Percentiles rank a stretch among this genome's conserved stretches.
phyloP scores from a whole-genome alignment of 2,329 filamentous ascomycete species.

The Curvularia spicifera region DNA sequence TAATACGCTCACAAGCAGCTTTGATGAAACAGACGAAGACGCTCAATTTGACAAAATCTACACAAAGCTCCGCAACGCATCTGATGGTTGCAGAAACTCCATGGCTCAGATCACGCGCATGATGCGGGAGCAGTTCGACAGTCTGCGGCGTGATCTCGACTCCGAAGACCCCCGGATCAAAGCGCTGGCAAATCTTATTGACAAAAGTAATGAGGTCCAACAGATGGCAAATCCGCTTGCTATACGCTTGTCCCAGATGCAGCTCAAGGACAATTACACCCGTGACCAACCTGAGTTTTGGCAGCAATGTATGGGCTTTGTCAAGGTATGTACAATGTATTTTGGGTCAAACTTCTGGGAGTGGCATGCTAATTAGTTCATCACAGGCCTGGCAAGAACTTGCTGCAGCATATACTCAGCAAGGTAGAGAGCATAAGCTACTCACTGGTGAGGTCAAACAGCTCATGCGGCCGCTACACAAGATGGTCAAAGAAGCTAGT shows the following conservation, averaged over 20 bases:
- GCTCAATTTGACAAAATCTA: slow-evolving; percentile 83
- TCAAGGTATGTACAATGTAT: slow-evolving; percentile 55
- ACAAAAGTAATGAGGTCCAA: slow-evolving; percentile 72
- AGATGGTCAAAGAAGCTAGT: slow-evolving; percentile 79
- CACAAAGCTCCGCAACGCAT: slow-evolving; percentile 73
- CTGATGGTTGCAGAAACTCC: slow-evolving; percentile 73
- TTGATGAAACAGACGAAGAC: slow-evolving; percentile 73
- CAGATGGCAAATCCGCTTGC: slow-evolving; percentile 77
- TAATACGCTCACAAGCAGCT: slow-evolving; percentile 64
- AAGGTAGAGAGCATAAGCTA: slow-evolving; percentile 54
- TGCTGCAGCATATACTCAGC: slow-evolving; percentile 52
- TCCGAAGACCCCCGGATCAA: slow-evolving; percentile 45
- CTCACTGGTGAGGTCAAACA: slow-evolving; percentile 71
- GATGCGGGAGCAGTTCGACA: slow-evolving; percentile 39
- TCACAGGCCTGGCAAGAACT: slow-evolving; percentile 70
- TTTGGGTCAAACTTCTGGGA: slow-evolving; percentile 17
- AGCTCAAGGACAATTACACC: slow-evolving; percentile 81
- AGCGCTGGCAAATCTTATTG: slow-evolving; percentile 65
- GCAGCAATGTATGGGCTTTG: slow-evolving; percentile 76
- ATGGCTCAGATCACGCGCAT: slow-evolving; percentile 61
- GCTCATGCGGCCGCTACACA: slow-evolving; percentile 80
- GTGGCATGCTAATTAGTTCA: slow-evolving; percentile 36
- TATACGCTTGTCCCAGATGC: slow-evolving; percentile 75
- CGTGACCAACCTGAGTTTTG: slow-evolving; percentile 69
- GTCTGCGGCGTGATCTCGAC: slow-evolving; percentile 41